phyloP scores from a whole-genome alignment of 768 basidiomycete genomes.

The Xerocomellus amylosporus region DNA sequence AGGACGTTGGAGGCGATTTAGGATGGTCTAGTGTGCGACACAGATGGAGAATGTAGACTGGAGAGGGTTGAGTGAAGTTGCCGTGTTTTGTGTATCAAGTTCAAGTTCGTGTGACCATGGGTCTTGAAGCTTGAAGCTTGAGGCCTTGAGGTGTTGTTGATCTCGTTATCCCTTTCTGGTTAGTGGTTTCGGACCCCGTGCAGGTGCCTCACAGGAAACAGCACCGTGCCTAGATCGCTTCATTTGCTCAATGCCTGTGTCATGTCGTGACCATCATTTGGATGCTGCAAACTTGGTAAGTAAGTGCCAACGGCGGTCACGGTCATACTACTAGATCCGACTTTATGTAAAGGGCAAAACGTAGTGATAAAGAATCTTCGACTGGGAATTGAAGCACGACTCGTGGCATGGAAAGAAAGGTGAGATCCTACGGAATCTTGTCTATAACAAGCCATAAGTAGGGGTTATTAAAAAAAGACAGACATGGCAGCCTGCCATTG shows the following conservation, averaged over 20 bases:
- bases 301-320: no score
- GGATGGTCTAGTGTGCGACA: not conserved
- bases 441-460: not conserved
- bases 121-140: no score
- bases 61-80: no score
- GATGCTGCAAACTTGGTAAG: no score
- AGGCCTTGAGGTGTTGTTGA: no score
- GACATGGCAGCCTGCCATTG: constrained; percentile 1
- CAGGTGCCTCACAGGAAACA: no score
- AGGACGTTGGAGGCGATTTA: not conserved
- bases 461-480: not conserved
- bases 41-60: not conserved
- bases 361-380: not conserved
- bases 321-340: no score
- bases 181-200: no score
- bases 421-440: no score
- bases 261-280: no score
- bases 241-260: not conserved
- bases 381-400: not conserved
- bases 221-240: not conserved
- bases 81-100: not conserved
- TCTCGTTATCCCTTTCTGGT: no score
- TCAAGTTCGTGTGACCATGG: not conserved
- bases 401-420: not conserved
- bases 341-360: no score